Evolutionary conservation across 805 yeast species (phyloP).

Genomic region (Huiozyma naganishii): DNA sequence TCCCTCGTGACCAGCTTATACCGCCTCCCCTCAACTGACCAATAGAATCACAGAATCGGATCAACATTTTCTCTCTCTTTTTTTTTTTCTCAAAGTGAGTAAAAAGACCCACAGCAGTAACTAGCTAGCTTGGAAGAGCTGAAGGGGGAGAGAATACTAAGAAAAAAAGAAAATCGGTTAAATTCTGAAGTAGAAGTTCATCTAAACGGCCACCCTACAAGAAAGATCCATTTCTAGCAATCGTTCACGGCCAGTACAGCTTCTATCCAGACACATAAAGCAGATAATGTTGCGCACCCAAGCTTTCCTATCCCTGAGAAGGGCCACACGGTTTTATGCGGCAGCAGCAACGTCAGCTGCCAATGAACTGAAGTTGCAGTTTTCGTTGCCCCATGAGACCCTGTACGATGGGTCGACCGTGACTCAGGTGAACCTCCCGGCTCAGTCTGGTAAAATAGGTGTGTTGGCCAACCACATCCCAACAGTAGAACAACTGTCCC

Average conservation of each 20-base stretch:
- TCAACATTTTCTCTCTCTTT: too few species aligned
- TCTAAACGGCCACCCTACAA: too few species aligned
- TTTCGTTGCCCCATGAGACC: slow-evolving; percentile 82
- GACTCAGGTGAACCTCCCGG: slow-evolving; percentile 87
- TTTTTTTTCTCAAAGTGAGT: too few species aligned
- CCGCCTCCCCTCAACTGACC: too few species aligned
- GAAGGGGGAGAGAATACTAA: too few species aligned
- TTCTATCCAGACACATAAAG: not conserved
- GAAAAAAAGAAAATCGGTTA: too few species aligned
- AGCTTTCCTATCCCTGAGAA: slow-evolving; percentile 8
- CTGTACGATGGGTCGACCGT: slow-evolving; percentile 40
- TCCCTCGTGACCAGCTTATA: too few species aligned
- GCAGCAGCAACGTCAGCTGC: slow-evolving; percentile 53
- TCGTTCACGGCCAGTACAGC: not conserved
- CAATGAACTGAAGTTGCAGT: slow-evolving; percentile 73
- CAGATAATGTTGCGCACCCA: slow-evolving; percentile 19
- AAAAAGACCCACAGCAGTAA: too few species aligned
- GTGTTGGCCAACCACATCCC: slow-evolving; percentile 96
- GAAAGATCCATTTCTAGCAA: not conserved
- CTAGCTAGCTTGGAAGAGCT: too few species aligned
- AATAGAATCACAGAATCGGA: too few species aligned
- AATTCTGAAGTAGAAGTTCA: too few species aligned
- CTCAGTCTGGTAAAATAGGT: slow-evolving; percentile 93
- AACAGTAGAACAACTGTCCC: slow-evolving; percentile 87
- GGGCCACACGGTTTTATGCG: slow-evolving; percentile 76